These are phyloP conservation scores for Microdochium nivale DNA, from an alignment of 2,329 filamentous ascomycete genomes.

Conservation along the genomic window DNA sequence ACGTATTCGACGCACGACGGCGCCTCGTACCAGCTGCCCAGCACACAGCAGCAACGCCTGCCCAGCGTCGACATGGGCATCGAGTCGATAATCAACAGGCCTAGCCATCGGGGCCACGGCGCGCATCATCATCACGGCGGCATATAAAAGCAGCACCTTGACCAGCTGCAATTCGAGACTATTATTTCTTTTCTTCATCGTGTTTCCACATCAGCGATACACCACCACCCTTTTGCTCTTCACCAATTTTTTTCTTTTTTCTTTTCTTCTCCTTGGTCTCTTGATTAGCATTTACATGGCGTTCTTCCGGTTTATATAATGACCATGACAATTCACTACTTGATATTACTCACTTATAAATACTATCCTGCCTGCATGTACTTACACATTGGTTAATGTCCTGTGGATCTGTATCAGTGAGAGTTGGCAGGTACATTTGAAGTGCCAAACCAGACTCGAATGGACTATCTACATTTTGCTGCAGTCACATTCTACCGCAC, in stretches of 20 bases:
- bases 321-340: slow-evolving; percentile 2
- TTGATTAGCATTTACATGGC: slow-evolving; percentile 1
- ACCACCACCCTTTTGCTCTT: slow-evolving; percentile 1
- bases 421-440: no score
- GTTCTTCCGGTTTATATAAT: neutral
- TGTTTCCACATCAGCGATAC: neutral
- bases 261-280: slow-evolving; percentile 4
- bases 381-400: no score
- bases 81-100: slow-evolving; percentile 47
- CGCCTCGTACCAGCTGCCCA: slow-evolving; percentile 39
- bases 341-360: no score
- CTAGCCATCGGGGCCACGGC: slow-evolving; percentile 13
- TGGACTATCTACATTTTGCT: no score
- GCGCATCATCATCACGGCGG: neutral
- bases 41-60: slow-evolving; percentile 35
- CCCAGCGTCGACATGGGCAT: slow-evolving; percentile 55
- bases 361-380: no score
- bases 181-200: slow-evolving; percentile 5
- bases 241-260: slow-evolving; percentile 8
- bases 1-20: slow-evolving; percentile 25
- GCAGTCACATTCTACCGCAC: no score
- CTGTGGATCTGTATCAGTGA: neutral
- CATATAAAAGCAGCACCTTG: slow-evolving; percentile 12
- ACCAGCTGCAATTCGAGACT: slow-evolving; percentile 10
- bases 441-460: no score